Evolutionary conservation across 2,329 filamentous ascomycete genomes (phyloP).

Genomic region (Cercospora zeina): DNA sequence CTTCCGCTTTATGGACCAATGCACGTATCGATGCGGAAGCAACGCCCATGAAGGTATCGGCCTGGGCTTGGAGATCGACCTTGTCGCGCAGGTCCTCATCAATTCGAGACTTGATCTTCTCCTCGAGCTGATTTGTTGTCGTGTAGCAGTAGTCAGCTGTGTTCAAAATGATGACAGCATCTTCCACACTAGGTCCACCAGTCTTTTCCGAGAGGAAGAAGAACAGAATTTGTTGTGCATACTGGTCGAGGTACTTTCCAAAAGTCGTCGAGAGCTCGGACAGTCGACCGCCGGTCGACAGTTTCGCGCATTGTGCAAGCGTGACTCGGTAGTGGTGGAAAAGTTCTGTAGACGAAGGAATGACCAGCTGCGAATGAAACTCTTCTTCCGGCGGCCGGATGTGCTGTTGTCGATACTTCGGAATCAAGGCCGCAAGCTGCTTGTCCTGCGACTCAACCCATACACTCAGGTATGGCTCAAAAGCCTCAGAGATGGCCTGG

Average conservation of each 20-base stretch:
- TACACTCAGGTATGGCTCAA: constrained; percentile 92
- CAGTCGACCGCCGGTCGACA: constrained; percentile 85
- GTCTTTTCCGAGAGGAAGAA: constrained; percentile 65
- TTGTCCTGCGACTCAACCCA: constrained; percentile 98
- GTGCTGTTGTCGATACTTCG: constrained; percentile 81
- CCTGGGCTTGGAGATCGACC: constrained; percentile 88
- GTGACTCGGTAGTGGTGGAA: constrained; percentile 97
- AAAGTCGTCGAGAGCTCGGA: constrained; percentile 82
- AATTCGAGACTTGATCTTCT: constrained; percentile 88
- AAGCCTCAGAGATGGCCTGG: constrained; percentile 90
- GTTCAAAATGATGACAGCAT: constrained; percentile 84
- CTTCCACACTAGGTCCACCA: constrained; percentile 64
- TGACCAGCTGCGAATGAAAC: constrained; percentile 85
- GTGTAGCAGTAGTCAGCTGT: constrained; percentile 97
- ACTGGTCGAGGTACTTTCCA: constrained; percentile 91
- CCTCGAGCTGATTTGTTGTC: constrained; percentile 89
- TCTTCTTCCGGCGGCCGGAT: constrained; percentile 83
- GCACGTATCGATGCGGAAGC: constrained; percentile 82
- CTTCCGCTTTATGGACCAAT: constrained; percentile 79
- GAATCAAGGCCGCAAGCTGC: constrained; percentile 78
- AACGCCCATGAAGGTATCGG: constrained; percentile 92
- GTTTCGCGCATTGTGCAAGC: constrained; percentile 89
- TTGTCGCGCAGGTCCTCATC: constrained; percentile 72
- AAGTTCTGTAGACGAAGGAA: constrained; percentile 89
- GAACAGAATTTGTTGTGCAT: constrained; percentile 87